Base-by-base conservation (phyloP, 371 early-diverging fungal species). In the Parasitella parasitica region DNA sequence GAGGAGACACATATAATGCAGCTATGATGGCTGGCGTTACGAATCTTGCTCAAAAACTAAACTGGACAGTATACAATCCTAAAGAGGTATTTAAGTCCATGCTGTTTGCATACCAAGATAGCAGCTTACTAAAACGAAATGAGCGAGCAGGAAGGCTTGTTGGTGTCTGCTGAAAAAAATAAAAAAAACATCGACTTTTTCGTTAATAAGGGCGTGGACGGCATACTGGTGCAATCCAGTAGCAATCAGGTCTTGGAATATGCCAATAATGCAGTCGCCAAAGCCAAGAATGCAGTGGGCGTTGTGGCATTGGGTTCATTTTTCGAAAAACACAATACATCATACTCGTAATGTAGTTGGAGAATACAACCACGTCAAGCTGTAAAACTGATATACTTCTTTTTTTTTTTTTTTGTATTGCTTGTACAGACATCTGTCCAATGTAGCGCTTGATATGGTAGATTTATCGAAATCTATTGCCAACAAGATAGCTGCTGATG, bases 11-110 rank as follows among this genome's bases (percentile, higher is more conserved):
- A 2, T 75, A 69, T 36, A 66, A 58, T 16, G 35, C 64, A 11
- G 61, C 57, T 16, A 39, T 75, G 38, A 59, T 72, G 62, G 72
- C 72, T 4, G 75, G 75, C 3, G 61, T 63, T 1, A 46, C 41
- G 5, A 64, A 60, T 36, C 41, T 72, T 6, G 72, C 75, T 2
- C 59, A 64, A 8, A 72, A 67, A 36, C 52, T 75, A 5, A 67
- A 65, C 20, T 75, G 75, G 75, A 72, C 69, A 22, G 59, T 72
- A 27, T 57, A 48, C 30, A 69, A 64, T 26, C 50, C 39, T 28
- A 51, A 54, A 15, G 59, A 65, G 63, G 75, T 66, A 50, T 5
- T 7, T 13, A 37, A 38, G n/a, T n/a, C n/a, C n/a, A n/a, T n/a
- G n/a, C n/a, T n/a, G n/a, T n/a, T n/a, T n/a, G n/a, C n/a, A n/a